Base-by-base conservation (phyloP, 1,284 basidiomycete species). In the Polyporus tsugae region DNA sequence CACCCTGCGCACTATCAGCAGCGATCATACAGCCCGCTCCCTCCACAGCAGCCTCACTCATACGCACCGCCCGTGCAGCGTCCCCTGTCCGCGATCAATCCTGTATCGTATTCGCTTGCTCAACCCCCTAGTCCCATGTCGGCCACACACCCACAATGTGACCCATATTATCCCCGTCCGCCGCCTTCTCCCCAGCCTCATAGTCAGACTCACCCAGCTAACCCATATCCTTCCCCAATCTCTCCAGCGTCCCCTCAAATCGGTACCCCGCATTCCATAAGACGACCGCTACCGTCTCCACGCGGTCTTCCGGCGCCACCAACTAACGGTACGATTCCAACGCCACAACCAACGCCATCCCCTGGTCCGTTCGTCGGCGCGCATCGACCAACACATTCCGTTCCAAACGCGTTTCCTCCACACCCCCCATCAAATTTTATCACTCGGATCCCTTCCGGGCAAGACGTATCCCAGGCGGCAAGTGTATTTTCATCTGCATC, bases 211-310 rank as follows among this genome's bases (percentile, higher is more conserved):
- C 49, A 10, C 42, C 60, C 1, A 41, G 49, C 46, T 4, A 73
- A 69, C 60, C 70, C 74, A 2, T 74, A 73, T 53, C 73, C 72
- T 3, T 74, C 74, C 1, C 73, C 73, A 4, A 62, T 70, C 10
- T 73, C 74, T 4, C 71, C 72, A 15, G 66, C 69, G 29, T 64
- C 57, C 5, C 61, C 73, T 10, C 71, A 71, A 17, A 66, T 65
- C 13, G 61, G 63, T 0, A 60, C 63, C 10, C 65, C 71, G 36
- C 71, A 72, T 33, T 52, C 65, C 4, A 36, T 52, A 9, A 69
- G 75, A 15, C 68, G 75, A n/a, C 75, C 75, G 2, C 70, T 77
- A 2, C 75, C 75, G 11, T 58, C 71, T 58, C 75, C 75, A 7
- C 71, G 66, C 17, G 44, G 58, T n/a, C 53, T 72, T 11, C 70